Evolutionary conservation across 2,329 filamentous ascomycete genomes (phyloP).

Genomic region (Hirsutella thompsonii): DNA sequence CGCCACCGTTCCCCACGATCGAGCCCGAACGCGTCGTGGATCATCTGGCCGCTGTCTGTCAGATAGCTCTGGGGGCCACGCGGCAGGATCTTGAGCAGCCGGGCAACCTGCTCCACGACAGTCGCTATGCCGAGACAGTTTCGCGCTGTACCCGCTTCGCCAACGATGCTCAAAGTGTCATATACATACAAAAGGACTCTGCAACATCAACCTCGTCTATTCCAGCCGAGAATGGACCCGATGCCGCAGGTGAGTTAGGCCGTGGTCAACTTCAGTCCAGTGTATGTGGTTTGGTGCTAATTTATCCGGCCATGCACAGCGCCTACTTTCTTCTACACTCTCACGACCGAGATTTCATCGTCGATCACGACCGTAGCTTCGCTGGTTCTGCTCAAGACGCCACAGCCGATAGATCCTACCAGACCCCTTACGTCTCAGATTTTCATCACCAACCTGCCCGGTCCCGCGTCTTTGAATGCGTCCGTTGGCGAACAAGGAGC

Average conservation of each 20-base stretch:
- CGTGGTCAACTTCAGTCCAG: background rate
- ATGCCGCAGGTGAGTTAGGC: constrained; percentile 29
- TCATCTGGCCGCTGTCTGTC: constrained; percentile 57
- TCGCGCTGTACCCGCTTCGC: constrained; percentile 84
- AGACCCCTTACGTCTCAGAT: constrained; percentile 79
- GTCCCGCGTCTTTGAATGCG: constrained; percentile 58
- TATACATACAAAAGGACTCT: constrained; percentile 85
- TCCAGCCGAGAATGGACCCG: constrained; percentile 34
- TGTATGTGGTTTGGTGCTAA: constrained; percentile 4
- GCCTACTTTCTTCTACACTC: constrained; percentile 55
- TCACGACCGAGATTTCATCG: constrained; percentile 71
- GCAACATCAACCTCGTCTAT: constrained; percentile 29
- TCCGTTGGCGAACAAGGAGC: constrained; percentile 57
- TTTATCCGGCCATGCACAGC: constrained; percentile 15
- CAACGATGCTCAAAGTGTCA: constrained; percentile 69
- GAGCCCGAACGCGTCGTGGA: constrained; percentile 61
- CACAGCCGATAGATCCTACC: constrained; percentile 72
- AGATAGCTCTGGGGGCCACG: constrained; percentile 61
- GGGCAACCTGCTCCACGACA: constrained; percentile 70
- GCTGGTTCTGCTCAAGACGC: constrained; percentile 80
- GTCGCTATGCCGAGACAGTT: constrained; percentile 63
- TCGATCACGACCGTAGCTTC: constrained; percentile 72
- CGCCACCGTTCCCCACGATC: constrained; percentile 38
- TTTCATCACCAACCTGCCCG: constrained; percentile 84
- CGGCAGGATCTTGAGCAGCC: constrained; percentile 66